These are phyloP conservation scores for Colletotrichum sp. DNA, from an alignment of 2,329 filamentous ascomycete species.

Conservation along the genomic window DNA sequence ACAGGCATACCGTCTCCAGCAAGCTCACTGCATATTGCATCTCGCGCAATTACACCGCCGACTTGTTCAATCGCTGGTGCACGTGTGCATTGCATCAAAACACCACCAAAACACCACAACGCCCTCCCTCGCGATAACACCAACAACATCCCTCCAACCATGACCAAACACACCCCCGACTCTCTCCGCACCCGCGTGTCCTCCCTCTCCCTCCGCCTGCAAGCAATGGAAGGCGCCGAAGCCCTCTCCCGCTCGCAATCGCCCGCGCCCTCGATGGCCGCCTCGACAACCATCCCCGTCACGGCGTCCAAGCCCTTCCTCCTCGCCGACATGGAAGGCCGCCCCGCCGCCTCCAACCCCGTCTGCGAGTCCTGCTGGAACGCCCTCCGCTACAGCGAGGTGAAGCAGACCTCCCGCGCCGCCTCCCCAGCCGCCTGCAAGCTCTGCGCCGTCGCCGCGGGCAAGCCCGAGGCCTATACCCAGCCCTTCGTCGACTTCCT, in stretches of 20 bases:
- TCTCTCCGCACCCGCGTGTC: slow-evolving; percentile 49
- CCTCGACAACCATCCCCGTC: slow-evolving; percentile 26
- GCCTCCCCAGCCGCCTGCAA: slow-evolving; percentile 32
- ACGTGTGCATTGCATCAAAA: not conserved
- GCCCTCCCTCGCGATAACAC: not conserved
- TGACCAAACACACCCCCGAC: slow-evolving; percentile 52
- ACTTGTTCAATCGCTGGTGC: not conserved
- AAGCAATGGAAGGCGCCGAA: slow-evolving; percentile 31
- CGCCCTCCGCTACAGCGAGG: slow-evolving; percentile 18
- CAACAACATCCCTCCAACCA: slow-evolving; percentile 24
- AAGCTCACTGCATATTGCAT: not conserved
- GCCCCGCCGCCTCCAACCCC: slow-evolving; percentile 34
- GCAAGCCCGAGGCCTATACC: slow-evolving; percentile 70
- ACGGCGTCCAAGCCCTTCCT: slow-evolving; percentile 49
- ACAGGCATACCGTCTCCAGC: not conserved
- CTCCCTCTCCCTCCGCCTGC: slow-evolving; percentile 49
- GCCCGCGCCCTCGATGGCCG: slow-evolving; percentile 30
- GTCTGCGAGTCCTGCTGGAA: slow-evolving; percentile 24
- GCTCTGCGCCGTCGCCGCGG: slow-evolving; percentile 42
- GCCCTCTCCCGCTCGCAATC: slow-evolving; percentile 16
- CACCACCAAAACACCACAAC: not conserved
- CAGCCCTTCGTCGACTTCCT: slow-evolving; percentile 89
- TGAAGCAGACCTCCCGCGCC: slow-evolving; percentile 10
- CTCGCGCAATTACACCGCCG: not conserved
- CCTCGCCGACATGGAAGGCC: slow-evolving; percentile 43